Conservation (phyloP, 2,329 filamentous ascomycete species). For the Hortaea werneckii region DNA sequence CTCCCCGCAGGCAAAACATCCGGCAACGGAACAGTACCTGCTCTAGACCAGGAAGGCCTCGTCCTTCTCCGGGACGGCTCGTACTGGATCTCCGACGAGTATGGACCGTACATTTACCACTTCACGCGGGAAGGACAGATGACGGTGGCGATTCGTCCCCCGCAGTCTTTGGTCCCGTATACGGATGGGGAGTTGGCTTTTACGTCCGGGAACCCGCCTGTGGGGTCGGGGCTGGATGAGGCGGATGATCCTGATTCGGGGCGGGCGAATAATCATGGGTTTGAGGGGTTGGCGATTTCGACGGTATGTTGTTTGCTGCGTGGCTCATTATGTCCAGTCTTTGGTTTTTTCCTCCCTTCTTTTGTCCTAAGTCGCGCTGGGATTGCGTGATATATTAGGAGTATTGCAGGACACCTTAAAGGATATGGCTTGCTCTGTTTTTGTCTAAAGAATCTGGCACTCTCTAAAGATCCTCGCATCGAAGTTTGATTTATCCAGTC, state of each 20-base stretch:
- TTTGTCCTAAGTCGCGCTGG: too few relatives aligned
- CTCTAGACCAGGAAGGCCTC: conserved; percentile 57
- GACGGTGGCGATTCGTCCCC: conserved; percentile 53
- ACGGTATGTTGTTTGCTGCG: background rate
- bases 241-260: conserved; percentile 51
- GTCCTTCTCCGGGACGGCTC: conserved; percentile 48
- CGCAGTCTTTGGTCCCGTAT: conserved; percentile 52
- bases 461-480: too few relatives aligned
- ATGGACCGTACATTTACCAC: conserved; percentile 60
- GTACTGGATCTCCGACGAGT: conserved; percentile 64
- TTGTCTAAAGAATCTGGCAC: too few relatives aligned
- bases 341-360: too few relatives aligned
- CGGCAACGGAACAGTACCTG: conserved; percentile 47
- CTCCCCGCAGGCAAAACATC: conserved; percentile 28
- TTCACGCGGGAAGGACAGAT: conserved; percentile 51
- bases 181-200: conserved; percentile 54
- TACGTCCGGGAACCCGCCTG: conserved; percentile 52
- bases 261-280: conserved; percentile 64
- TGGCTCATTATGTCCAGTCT: too few relatives aligned
- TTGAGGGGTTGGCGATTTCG: conserved; percentile 48
- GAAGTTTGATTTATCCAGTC: too few relatives aligned
- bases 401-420: too few relatives aligned
- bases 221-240: conserved; percentile 42
- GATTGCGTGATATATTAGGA: too few relatives aligned
- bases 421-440: too few relatives aligned